Evolutionary conservation across 1,284 basidiomycete species (phyloP), one percentile per base, ranked within the genome.

Genomic region (Apiotrichum domesticum): DNA sequence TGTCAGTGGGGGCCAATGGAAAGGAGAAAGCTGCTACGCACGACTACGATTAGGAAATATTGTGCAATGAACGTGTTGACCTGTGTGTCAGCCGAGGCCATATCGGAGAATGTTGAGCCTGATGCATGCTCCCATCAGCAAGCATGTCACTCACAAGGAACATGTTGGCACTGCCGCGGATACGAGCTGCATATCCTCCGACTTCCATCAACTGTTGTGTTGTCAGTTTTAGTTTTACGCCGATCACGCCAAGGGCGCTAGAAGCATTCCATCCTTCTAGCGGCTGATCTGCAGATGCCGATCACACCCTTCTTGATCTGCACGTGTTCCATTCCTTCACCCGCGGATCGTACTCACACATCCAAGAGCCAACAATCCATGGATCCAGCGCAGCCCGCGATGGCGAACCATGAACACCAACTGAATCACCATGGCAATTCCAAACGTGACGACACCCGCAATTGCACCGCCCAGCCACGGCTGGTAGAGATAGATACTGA

Each of bases 31-130:
- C 37, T 39, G 37, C 37, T 13, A 73, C 73, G 63, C 51, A 74
- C 74, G 51, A 71, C 67, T 32, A 79, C 77, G 54, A 79, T 77
- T 51, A 79, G 63, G 46, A 78, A 78, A 65, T 78, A 78, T 51
- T 77, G 71, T 10, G 62, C 64, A 7, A 70, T 62, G 39, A 71
- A 69, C 3, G 61, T 55, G 32, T 51, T 40, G 10, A 69, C 64
- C 43, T 52, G 51, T 10, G 21, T 21, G 21, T 21, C 21, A 21
- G 21, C 21, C 21, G 21, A 21, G 21, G 21, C 21, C 21, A 21
- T 21, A 21, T 21, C 21, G 21, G 21, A 21, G 21, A 21, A 21
- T 21, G 21, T 21, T 21, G 21, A 21, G 21, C 21, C 21, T 21
- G 21, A 21, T 21, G 21, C 21, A 39, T 13, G 8, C 32, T 46